Conservation (phyloP, 305 asterid genomes). For the Rubia peregrina region DNA sequence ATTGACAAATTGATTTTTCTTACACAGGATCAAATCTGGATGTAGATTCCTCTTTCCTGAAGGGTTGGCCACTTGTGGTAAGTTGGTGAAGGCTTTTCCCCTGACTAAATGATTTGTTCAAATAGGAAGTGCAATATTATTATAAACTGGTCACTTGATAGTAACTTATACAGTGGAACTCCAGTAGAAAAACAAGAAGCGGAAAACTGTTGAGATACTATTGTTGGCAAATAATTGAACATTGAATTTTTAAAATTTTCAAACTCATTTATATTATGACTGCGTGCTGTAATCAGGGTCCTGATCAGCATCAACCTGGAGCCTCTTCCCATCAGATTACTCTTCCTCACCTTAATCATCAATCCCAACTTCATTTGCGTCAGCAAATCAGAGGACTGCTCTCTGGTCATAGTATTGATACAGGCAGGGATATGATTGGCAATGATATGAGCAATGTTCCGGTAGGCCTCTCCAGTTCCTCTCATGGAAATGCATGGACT, state of each 20-base stretch:
- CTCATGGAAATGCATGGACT: constrained; percentile 15
- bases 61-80: constrained; percentile 34
- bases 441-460: constrained; percentile 4
- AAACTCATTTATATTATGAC: neutral
- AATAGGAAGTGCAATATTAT: neutral
- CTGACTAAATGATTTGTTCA: neutral
- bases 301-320: constrained; percentile 23
- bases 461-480: constrained; percentile 18
- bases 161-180: neutral
- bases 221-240: neutral
- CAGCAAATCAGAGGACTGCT: constrained; percentile 19
- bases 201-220: neutral
- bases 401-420: constrained; percentile 6
- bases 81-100: constrained; percentile 10
- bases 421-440: constrained; percentile 1
- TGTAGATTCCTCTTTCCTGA: constrained; percentile 20
- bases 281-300: constrained; percentile 15
- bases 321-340: constrained; percentile 16
- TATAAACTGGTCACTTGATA: neutral
- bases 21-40: constrained; percentile 25
- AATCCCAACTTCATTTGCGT: constrained; percentile 15
- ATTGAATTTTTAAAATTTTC: neutral
- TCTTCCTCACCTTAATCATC: constrained; percentile 12
- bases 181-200: neutral
- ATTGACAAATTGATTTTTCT: constrained; percentile 10